Conservation (phyloP, 2,329 filamentous ascomycete genomes). For the Aspergillus ochraceoroseus region DNA sequence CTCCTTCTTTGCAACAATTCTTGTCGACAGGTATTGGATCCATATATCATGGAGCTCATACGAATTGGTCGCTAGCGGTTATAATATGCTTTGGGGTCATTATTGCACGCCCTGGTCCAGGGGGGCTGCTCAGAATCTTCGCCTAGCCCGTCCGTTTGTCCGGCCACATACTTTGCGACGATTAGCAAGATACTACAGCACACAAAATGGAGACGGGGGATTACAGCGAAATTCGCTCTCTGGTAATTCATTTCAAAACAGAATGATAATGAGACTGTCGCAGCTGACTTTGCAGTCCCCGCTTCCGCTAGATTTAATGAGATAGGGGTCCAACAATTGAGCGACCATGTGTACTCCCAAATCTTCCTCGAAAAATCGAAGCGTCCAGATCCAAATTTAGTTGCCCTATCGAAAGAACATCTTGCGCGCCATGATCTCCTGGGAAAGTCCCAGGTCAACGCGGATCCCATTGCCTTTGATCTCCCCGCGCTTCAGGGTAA, state of each 20-base stretch:
- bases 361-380: conserved; percentile 60
- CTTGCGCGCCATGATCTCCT: conserved; percentile 77
- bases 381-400: conserved; percentile 63
- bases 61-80: conserved; percentile 1
- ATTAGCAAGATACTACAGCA: conserved; percentile 15
- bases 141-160: conserved; percentile 17
- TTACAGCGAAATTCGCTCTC: conserved; percentile 24
- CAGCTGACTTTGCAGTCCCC: conserved; percentile 31
- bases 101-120: conserved; percentile 30
- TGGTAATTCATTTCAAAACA: conserved; percentile 22
- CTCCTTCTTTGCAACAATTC: conserved; percentile 5
- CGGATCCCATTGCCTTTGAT: conserved; percentile 75
- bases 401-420: conserved; percentile 76
- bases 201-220: conserved; percentile 9
- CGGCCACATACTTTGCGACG: conserved; percentile 16
- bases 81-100: conserved; percentile 28
- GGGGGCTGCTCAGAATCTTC: conserved; percentile 28
- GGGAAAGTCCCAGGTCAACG: conserved; percentile 79
- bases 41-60: conserved; percentile 22
- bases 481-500: conserved; percentile 72
- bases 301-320: conserved; percentile 72
- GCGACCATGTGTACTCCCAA: conserved; percentile 73
- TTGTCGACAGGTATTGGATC: conserved; percentile 11
- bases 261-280: not conserved
- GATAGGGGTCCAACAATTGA: conserved; percentile 91